phyloP scores from a whole-genome alignment of 2,329 filamentous ascomycete genomes.

The Colletotrichum tofieldiae region DNA sequence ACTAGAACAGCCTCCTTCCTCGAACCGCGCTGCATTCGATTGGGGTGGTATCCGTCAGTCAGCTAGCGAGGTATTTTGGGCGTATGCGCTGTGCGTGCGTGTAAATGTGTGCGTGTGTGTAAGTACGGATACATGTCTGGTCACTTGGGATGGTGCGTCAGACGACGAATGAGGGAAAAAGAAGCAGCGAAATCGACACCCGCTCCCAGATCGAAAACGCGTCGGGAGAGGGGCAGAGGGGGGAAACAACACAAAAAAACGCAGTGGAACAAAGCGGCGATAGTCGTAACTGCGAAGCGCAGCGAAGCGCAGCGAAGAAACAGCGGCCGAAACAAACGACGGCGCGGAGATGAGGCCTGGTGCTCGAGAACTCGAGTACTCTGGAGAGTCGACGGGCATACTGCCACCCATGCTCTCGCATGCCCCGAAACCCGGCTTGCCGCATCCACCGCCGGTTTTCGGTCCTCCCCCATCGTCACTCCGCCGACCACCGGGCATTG shows the following conservation, averaged over 20 bases:
- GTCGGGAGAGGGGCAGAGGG: not conserved
- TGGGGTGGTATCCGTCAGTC: constrained; percentile 31
- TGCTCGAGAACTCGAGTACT: constrained; percentile 9
- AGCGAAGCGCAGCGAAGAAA: constrained; percentile 30
- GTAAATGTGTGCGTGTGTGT: not conserved
- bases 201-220: constrained; percentile 6
- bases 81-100: not conserved
- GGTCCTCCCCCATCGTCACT: constrained; percentile 42
- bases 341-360: constrained; percentile 15
- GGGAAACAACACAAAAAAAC: not conserved
- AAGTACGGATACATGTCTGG: constrained; percentile 4
- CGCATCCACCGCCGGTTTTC: constrained; percentile 41
- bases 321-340: constrained; percentile 31
- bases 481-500: constrained; percentile 42
- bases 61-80: constrained; percentile 30
- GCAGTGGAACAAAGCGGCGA: constrained; percentile 27
- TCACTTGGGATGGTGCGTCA: constrained; percentile 22
- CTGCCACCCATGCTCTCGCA: constrained; percentile 30
- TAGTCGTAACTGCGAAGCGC: constrained; percentile 38
- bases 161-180: not conserved
- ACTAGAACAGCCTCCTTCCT: constrained; percentile 36
- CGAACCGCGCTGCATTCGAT: constrained; percentile 19
- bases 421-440: constrained; percentile 43
- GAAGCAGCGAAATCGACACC: constrained; percentile 14
- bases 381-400: constrained; percentile 17